phyloP scores from a whole-genome alignment of 2,329 filamentous ascomycete genomes.

The Phaeophleospora eucalypticola region DNA sequence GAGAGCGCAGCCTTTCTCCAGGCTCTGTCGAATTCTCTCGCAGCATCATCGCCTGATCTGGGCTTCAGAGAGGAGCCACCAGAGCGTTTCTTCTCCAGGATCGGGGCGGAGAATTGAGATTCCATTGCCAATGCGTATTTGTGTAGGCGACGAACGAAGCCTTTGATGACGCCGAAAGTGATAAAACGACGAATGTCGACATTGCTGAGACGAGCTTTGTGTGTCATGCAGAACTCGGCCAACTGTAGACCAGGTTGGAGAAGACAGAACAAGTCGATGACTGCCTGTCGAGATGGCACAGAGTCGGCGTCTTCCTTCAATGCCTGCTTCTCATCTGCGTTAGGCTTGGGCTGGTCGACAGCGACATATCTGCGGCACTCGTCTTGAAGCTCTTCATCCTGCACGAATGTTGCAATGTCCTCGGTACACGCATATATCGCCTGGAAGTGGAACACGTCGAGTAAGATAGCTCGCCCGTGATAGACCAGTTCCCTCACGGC shows the following conservation, averaged over 20 bases:
- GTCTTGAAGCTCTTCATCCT: constrained; percentile 71
- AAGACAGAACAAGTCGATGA: constrained; percentile 81
- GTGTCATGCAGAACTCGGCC: constrained; percentile 77
- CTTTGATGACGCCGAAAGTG: constrained; percentile 94
- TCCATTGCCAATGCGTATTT: constrained; percentile 69
- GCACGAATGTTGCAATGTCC: constrained; percentile 73
- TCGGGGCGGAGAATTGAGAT: constrained; percentile 9
- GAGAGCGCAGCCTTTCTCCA: constrained; percentile 33
- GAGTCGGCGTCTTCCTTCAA: constrained; percentile 4
- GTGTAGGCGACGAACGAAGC: constrained; percentile 82
- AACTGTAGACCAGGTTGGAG: constrained; percentile 80
- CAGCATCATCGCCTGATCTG: constrained; percentile 16
- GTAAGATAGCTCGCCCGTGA: constrained; percentile 83
- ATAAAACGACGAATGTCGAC: constrained; percentile 89
- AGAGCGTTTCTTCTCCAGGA: constrained; percentile 13
- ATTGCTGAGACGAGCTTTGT: constrained; percentile 66
- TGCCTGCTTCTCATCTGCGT: not conserved
- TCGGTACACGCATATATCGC: constrained; percentile 83
- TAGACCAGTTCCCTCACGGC: constrained; percentile 87
- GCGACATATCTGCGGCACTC: constrained; percentile 86
- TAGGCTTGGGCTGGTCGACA: constrained; percentile 26
- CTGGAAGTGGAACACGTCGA: constrained; percentile 93
- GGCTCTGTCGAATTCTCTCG: constrained; percentile 28
- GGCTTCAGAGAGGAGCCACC: constrained; percentile 12
- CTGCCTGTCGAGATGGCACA: constrained; percentile 32